Conservation (phyloP, 2,329 filamentous ascomycete genomes). For the Cladophialophora exuberans region DNA sequence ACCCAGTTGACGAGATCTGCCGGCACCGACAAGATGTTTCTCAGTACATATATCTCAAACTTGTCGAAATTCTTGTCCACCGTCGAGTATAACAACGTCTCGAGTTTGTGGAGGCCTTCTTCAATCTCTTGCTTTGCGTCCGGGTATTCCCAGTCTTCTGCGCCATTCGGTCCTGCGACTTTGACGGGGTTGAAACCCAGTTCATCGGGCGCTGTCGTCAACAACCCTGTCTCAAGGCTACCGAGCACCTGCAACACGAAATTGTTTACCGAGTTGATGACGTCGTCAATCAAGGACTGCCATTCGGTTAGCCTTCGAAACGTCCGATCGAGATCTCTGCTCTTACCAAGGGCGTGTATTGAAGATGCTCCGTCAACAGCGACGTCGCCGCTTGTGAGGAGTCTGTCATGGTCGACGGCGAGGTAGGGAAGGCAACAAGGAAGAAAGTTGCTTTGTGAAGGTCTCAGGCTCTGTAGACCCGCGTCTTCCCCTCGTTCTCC, state of each 20-base stretch:
- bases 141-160: constrained; percentile 50
- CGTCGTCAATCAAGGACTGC: constrained; percentile 92
- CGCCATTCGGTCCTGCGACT: constrained; percentile 48
- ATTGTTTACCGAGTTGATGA: constrained; percentile 95
- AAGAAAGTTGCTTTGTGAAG: too few relatives aligned
- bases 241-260: constrained; percentile 88
- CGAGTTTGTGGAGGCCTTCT: constrained; percentile 81
- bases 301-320: constrained; percentile 15
- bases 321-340: neutral
- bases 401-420: constrained; percentile 28
- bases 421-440: neutral
- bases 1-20: constrained; percentile 77
- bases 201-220: constrained; percentile 70
- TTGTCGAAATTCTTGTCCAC: constrained; percentile 86
- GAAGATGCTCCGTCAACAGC: constrained; percentile 92
- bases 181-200: constrained; percentile 73
- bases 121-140: constrained; percentile 75
- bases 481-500: neutral
- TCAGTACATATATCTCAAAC: constrained; percentile 85
- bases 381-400: constrained; percentile 47
- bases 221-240: constrained; percentile 80
- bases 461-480: too few relatives aligned
- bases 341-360: constrained; percentile 85
- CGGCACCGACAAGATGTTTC: constrained; percentile 77
- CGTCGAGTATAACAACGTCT: constrained; percentile 77